Base-by-base conservation (phyloP, 257 asterid species). In the Plantago ovata region DNA sequence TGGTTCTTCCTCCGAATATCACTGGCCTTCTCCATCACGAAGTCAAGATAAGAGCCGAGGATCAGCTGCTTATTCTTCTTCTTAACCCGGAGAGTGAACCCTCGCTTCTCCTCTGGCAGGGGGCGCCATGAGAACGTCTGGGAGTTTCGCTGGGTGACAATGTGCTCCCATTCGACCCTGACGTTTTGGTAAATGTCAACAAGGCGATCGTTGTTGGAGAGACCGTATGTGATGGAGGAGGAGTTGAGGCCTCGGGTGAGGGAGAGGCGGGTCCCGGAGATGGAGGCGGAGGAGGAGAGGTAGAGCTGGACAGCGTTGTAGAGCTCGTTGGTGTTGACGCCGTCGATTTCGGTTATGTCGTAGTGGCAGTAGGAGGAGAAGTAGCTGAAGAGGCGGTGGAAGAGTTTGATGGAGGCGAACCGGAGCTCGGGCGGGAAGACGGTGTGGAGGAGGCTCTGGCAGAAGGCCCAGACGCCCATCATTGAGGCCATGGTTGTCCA, bases 391-490 rank as follows among this genome's bases (percentile, higher is more conserved):
- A 81, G 10, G 23, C 81, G 85, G 68, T 73, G 67, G 74, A 78
- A 39, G 63, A 78, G 60, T 53, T 79, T 81, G 13, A 81, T 57
- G 72, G 75, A 65, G 9, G 85, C 85, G 42, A 73, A 73, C 0
- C 89, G 89, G 77, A 81, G 81, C 45, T 79, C 89, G 33, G 89
- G 89, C 0, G 89, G 89, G 71, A 81, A 79, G 3, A 81, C 77
- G 0, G 83, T 72, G 67, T 78, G 83, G 7, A 81, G 75, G 38
- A 81, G 80, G 79, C 79, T 75, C 33, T 81, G 89, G 49, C 82
- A 68, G 63, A 81, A 79, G 13, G 89, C 89, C 89, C 89, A 81
- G 2, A 78, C 89, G 1, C 89, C 89, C 89, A 81, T 81, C 45
- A 81, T 66, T 1, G 89, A 81, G 14, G 89, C 89, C 81, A 81